Evolutionary conservation across 1,284 basidiomycete species (phyloP), one percentile per base, ranked within the genome.

Genomic region (Apiotrichum montevideense): DNA sequence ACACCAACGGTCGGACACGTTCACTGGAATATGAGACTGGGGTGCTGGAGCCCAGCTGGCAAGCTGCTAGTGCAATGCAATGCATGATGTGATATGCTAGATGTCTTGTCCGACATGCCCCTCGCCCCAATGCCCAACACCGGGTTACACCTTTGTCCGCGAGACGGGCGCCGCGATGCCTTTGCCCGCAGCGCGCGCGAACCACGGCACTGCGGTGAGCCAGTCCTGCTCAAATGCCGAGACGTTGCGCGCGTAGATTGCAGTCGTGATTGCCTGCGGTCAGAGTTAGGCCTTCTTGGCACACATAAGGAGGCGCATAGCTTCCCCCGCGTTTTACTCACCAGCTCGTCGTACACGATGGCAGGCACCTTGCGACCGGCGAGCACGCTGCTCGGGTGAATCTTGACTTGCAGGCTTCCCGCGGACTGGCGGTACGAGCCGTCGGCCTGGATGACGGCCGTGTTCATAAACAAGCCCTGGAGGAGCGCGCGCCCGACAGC

Each of bases 291-390:
- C 43, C 43, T 29, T 8, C 43, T 15, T 4, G 15, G 4, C 8
- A 1, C 40, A 35, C 21, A 21, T 21, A 21, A 21, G 21, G 21
- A 21, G 21, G 21, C 21, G 21, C 21, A 21, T 21, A 21, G 21
- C 21, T 21, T 21, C 21, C 21, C 21, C 21, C 21, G 21, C 21
- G 21, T 21, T 21, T 21, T 21, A 21, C 44, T 66, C 62, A 94
- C 92, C 66, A 96, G 78, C 72, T 96, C 93, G 70, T 94, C 87
- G 69, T 89, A 97, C 47, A 96, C 81, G 56, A 97, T 90, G 5
- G 86, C 89, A 0, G 86, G 84, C 1, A 85, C 83, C 70, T 88
- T 90, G 68, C 87, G 88, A 59, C 87, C 85, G 60, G 82, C 83
- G 59, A 96, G 71, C 2, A 84, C 82, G 21, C 90, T 93, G 32